Conservation (phyloP, 2,329 filamentous ascomycete species). For the Leptosphaerulina australis region DNA sequence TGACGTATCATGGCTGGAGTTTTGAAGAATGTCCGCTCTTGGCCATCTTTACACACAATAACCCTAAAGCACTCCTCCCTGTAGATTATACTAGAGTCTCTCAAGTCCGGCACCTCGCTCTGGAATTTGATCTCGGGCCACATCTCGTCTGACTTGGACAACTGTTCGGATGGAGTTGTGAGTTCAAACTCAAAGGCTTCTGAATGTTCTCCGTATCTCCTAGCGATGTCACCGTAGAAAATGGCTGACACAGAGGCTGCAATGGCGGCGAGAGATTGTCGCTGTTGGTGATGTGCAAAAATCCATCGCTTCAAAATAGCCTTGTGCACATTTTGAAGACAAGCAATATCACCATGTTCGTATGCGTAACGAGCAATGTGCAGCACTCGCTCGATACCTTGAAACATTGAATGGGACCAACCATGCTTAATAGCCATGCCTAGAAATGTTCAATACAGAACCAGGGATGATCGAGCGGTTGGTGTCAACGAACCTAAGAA, state of each 20-base stretch:
- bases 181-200: constrained; percentile 11
- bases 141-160: not conserved
- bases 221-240: constrained; percentile 1
- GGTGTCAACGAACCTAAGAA: not conserved
- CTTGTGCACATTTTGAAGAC: constrained; percentile 2
- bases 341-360: constrained; percentile 5
- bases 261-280: not conserved
- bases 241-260: constrained; percentile 6
- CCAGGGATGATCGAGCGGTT: too few species aligned
- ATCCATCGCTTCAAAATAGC: constrained; percentile 18
- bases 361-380: constrained; percentile 20
- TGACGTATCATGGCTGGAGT: constrained; percentile 10
- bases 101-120: not conserved
- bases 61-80: constrained; percentile 8
- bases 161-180: not conserved
- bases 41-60: not conserved
- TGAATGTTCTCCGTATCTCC: not conserved
- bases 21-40: constrained; percentile 3
- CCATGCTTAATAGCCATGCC: not conserved
- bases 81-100: not conserved
- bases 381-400: constrained; percentile 8
- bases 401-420: constrained; percentile 10
- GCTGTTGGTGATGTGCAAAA: constrained; percentile 2
- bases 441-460: not conserved
- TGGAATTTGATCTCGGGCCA: constrained; percentile 5